phyloP scores from a whole-genome alignment of 768 basidiomycete genomes.

The Clavaria fumosa region DNA sequence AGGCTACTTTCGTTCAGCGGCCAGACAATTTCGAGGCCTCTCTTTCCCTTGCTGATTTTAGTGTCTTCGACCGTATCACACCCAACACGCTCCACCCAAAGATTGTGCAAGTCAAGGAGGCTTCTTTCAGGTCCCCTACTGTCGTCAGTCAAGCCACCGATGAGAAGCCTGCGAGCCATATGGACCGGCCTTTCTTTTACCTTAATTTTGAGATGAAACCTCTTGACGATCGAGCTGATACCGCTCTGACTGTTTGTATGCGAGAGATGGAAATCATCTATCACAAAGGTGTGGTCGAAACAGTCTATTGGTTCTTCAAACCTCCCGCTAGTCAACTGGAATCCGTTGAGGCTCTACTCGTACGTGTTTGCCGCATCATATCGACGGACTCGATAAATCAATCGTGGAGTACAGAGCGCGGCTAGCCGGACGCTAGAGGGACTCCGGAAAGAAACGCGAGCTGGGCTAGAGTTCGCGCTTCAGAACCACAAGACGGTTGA shows the following conservation, averaged over 20 bases:
- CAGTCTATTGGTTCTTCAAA: conserved; percentile 79
- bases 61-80: conserved; percentile 87
- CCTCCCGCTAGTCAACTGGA: conserved; percentile 91
- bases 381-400: not conserved
- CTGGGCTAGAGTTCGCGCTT: conserved; percentile 85
- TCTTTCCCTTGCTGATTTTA: conserved; percentile 71
- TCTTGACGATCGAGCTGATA: conserved; percentile 83
- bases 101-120: conserved; percentile 61
- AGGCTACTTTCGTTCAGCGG: conserved; percentile 71
- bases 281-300: conserved; percentile 86
- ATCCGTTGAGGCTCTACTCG: conserved; percentile 85
- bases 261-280: conserved; percentile 96
- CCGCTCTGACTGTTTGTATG: conserved; percentile 76
- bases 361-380: conserved; percentile 21
- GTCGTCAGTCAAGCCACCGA: conserved; percentile 9
- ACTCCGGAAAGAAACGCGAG: conserved; percentile 83
- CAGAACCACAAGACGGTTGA: conserved; percentile 92
- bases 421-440: conserved; percentile 91
- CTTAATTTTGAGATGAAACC: conserved; percentile 88
- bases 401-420: conserved; percentile 39
- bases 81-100: conserved; percentile 66
- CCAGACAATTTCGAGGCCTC: conserved; percentile 78
- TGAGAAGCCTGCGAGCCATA: conserved; percentile 14
- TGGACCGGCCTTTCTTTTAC: conserved; percentile 63
- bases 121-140: not conserved